These are phyloP conservation scores for Ascochyta rabiei DNA, from an alignment of 2,329 filamentous ascomycete genomes.

Conservation along the genomic window DNA sequence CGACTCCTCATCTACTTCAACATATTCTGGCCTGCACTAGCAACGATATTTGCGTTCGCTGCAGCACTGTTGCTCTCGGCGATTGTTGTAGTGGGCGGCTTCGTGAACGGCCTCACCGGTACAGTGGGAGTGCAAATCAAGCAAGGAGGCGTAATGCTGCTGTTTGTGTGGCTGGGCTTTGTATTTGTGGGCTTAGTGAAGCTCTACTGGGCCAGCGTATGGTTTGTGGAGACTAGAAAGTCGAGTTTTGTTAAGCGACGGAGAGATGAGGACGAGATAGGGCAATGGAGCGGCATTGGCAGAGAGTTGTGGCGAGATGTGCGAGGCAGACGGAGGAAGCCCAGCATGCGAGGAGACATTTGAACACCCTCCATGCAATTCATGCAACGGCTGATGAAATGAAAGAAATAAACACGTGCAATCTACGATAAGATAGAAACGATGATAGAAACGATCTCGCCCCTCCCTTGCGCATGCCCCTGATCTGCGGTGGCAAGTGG, in stretches of 20 bases:
- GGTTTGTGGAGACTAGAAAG: slow-evolving; percentile 36
- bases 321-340: slow-evolving; percentile 15
- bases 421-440: not conserved
- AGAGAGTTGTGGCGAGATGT: slow-evolving; percentile 26
- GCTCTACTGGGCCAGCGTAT: slow-evolving; percentile 31
- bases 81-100: slow-evolving; percentile 7
- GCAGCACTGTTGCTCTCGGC: slow-evolving; percentile 22
- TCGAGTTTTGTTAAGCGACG: slow-evolving; percentile 21
- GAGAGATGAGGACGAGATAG: slow-evolving; percentile 27
- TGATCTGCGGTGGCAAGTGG: slow-evolving; percentile 13
- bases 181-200: slow-evolving; percentile 9
- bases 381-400: not conserved
- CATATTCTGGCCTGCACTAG: slow-evolving; percentile 21
- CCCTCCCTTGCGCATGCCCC: slow-evolving; percentile 6
- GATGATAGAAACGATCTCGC: not conserved
- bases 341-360: slow-evolving; percentile 1
- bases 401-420: not conserved
- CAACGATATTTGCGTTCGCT: slow-evolving; percentile 15
- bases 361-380: not conserved
- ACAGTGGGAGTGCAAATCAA: slow-evolving; percentile 15
- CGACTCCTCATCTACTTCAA: slow-evolving; percentile 30
- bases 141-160: slow-evolving; percentile 18
- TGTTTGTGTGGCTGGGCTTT: slow-evolving; percentile 31
- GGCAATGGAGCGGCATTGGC: slow-evolving; percentile 29
- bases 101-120: slow-evolving; percentile 13